A percentile compares a stretch with the other conserved stretches of the same genome.
Evolutionary conservation across 139 green algal genomes (phyloP).

Genomic region (Micromonas commoda): DNA sequence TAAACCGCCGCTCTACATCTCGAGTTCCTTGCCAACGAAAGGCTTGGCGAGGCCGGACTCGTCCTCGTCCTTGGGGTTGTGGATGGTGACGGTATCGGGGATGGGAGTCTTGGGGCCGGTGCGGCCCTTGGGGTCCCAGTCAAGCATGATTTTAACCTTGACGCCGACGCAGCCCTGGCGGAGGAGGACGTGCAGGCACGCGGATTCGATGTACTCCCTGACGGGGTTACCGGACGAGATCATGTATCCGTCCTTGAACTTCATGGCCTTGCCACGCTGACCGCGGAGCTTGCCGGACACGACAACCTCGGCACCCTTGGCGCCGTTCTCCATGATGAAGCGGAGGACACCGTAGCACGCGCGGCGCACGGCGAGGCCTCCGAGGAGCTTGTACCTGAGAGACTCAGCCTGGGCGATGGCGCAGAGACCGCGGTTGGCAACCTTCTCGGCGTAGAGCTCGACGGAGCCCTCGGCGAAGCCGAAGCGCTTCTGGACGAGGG

Average conservation of each 20-base stretch:
- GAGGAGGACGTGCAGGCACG: conserved; percentile 94
- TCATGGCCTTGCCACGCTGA: conserved; percentile 98
- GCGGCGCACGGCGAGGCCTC: conserved; percentile 89
- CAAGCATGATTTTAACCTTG: conserved; percentile 95
- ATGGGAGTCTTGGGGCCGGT: conserved; percentile 82
- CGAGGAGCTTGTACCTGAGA: conserved; percentile 99
- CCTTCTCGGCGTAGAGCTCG: conserved; percentile 99
- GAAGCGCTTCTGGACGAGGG: conserved; percentile 98
- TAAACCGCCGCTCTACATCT: conserved; percentile 16
- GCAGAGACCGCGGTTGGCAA: conserved; percentile 94
- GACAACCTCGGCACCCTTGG: conserved; percentile 99
- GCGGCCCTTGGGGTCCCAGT: conserved; percentile 92
- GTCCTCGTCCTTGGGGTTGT: conserved; percentile 82
- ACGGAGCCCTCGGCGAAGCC: conserved; percentile 90
- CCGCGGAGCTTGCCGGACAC: conserved; percentile 96
- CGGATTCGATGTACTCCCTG: conserved; percentile 86
- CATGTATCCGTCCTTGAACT: conserved; percentile 99
- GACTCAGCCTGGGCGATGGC: conserved; percentile 97
- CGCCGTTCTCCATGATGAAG: conserved; percentile 98
- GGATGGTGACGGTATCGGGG: conserved; percentile 89
- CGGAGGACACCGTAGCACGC: conserved; percentile 99
- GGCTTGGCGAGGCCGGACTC: conserved; percentile 31
- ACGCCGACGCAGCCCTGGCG: conserved; percentile 91
- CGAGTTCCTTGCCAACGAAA: conserved; percentile 29
- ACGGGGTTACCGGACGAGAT: conserved; percentile 80